phyloP scores from a whole-genome alignment of 108 stramenopile genomes.

The Seminavis robusta region DNA sequence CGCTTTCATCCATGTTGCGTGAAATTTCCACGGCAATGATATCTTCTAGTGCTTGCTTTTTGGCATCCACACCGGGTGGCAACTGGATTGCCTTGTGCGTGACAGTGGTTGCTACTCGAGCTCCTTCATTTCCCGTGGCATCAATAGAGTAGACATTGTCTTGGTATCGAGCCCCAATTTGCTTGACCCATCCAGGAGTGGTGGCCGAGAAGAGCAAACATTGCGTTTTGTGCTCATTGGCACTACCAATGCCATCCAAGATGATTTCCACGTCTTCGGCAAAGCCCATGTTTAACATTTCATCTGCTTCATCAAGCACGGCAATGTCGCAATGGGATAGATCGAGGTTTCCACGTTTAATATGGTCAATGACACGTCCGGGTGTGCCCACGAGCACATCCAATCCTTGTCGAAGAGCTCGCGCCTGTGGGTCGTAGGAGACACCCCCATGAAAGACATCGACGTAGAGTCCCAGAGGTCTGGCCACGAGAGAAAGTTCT shows the following conservation, averaged over 20 bases:
- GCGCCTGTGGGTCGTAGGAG: slow-evolving; percentile 82
- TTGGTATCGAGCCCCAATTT: slow-evolving; percentile 90
- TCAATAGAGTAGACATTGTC: slow-evolving; percentile 87
- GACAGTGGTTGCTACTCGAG: slow-evolving; percentile 93
- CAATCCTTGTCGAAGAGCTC: slow-evolving; percentile 82
- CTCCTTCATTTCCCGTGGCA: slow-evolving; percentile 70
- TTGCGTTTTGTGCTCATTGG: slow-evolving; percentile 79
- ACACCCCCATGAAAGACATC: slow-evolving; percentile 97
- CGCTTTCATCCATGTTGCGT: slow-evolving; percentile 54
- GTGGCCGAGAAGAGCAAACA: slow-evolving; percentile 98
- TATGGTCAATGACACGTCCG: slow-evolving; percentile 96
- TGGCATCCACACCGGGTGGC: slow-evolving; percentile 82
- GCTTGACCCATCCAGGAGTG: slow-evolving; percentile 93
- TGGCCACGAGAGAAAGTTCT: slow-evolving; percentile 66
- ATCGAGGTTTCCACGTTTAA: slow-evolving; percentile 89
- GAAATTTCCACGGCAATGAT: slow-evolving; percentile 93
- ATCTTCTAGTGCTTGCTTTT: slow-evolving; percentile 80
- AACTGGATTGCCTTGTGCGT: slow-evolving; percentile 92
- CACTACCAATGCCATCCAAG: slow-evolving; percentile 66
- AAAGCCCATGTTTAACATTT: slow-evolving; percentile 99
- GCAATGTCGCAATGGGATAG: slow-evolving; percentile 76
- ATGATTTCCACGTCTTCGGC: slow-evolving; percentile 97
- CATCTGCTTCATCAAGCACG: slow-evolving; percentile 99
- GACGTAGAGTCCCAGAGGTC: slow-evolving; percentile 75
- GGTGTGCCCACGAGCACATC: slow-evolving; percentile 99